A percentile compares a stretch with the other conserved stretches of the same genome.
phyloP scores from a whole-genome alignment of 148 eudicot genomes.

The Fagopyrum tataricum region DNA sequence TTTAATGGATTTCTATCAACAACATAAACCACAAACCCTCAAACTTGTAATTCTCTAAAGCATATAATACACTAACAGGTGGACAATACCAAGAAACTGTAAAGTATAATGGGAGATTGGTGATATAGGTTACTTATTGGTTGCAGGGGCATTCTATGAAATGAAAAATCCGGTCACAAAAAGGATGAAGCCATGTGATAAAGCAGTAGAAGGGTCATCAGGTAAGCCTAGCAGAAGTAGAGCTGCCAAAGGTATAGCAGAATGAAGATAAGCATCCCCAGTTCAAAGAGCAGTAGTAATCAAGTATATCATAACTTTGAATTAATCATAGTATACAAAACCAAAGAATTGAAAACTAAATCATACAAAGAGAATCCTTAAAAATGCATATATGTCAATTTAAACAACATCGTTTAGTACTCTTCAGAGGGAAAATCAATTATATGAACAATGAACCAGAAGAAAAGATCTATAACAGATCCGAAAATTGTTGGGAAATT shows the following conservation, averaged over 20 bases:
- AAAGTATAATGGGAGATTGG: background rate
- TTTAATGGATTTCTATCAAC: background rate
- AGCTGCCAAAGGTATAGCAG: slow-evolving; percentile 79
- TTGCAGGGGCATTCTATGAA: slow-evolving; percentile 90
- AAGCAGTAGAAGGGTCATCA: slow-evolving; percentile 46
- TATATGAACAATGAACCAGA: no score
- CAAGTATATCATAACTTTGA: no score
- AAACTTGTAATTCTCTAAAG: background rate
- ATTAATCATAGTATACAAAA: no score
- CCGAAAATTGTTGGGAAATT: no score
- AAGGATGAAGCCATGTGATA: slow-evolving; percentile 48
- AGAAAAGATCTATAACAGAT: no score
- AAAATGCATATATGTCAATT: no score
- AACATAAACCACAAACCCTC: background rate
- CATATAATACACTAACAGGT: background rate
- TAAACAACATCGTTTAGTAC: no score
- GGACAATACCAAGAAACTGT: background rate
- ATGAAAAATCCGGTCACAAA: slow-evolving; percentile 71
- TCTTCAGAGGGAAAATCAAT: no score
- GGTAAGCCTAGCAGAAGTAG: slow-evolving; percentile 61
- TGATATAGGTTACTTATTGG: slow-evolving; percentile 63
- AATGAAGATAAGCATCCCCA: no score
- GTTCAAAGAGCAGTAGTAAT: no score
- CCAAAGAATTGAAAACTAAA: no score
- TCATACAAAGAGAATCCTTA: no score